Evolutionary conservation across 2,329 filamentous ascomycete species (phyloP), one percentile per base, ranked within the genome.

Genomic region (Atkinsonella texensis): DNA sequence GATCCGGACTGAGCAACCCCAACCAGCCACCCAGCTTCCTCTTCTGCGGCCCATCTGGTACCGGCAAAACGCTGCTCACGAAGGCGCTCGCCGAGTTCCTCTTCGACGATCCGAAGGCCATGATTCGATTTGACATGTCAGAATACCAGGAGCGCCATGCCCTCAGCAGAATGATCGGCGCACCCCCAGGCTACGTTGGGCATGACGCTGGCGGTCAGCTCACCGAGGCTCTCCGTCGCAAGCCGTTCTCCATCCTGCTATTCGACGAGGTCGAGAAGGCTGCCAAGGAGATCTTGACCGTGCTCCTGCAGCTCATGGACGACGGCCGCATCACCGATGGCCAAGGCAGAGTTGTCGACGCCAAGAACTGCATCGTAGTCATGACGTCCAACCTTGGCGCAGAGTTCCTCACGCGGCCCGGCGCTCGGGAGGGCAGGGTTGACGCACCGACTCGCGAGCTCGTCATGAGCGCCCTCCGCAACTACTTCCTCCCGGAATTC

Each of bases 71-170:
- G 17, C 75, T 98, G 18, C 82, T 98, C 53, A 97, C 91, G 57
- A 98, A 98, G 71, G 93, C 91, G 15, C 77, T 98, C 54, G 93
- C 93, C 47, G 93, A 98, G 68, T 98, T 98, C 74, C 76, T 98
- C 31, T 98, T 98, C 72, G 93, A 98, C 65, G 93, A 98, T 60
- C 73, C 91, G 28, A 96, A 96, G 74, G 76, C 91, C 35, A 97
- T 98, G 93, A 95, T 98, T 61, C 86, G 93, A 40, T 95, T 98
- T 72, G 93, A 98, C 67, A 98, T 98, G 93, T 97, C 91, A 5
- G 93, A 98, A 70, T 98, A 98, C 69, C 94, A 98, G 69, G 93
- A 98, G 70, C 85, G 91, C 5, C 93, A 98, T 67, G 86, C 91
- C 0, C 80, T 98, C 13, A 95, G 89, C 66, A 83, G 93, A 54